Evolutionary conservation across 1,284 basidiomycete species (phyloP).

Genomic region (Microbotryum intermedium): DNA sequence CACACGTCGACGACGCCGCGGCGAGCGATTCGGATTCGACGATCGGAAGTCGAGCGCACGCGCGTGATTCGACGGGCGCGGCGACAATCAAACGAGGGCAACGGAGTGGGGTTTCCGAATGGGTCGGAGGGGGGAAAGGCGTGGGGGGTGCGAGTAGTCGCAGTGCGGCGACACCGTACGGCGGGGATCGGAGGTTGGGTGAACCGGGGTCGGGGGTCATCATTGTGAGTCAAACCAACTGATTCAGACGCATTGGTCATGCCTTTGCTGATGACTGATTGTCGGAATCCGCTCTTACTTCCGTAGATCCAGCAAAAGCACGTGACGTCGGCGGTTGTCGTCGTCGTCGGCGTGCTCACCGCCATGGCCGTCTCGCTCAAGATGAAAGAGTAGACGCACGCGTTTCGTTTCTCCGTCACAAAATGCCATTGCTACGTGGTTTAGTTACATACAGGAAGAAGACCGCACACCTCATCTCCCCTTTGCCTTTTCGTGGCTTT

Average conservation of each 20-base stretch:
- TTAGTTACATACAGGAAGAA: too few relatives aligned
- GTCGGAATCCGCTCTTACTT: neutral
- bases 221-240: slow-evolving; percentile 10
- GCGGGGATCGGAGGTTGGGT: neutral
- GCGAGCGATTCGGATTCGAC: slow-evolving; percentile 27
- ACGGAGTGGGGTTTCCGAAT: neutral
- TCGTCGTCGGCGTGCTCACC: slow-evolving; percentile 36
- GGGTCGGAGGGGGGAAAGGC: neutral
- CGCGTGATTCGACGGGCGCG: neutral
- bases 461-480: too few relatives aligned
- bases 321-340: slow-evolving; percentile 34
- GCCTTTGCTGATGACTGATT: neutral
- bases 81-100: neutral
- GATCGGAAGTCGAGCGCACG: slow-evolving; percentile 5
- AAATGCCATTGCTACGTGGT: too few relatives aligned
- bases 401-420: too few relatives aligned
- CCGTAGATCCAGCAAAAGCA: neutral
- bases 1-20: neutral
- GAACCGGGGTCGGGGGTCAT: neutral
- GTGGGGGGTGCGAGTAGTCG: neutral
- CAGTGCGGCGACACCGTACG: neutral
- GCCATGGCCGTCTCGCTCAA: slow-evolving; percentile 34
- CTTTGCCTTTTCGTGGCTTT: too few relatives aligned
- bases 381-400: slow-evolving; percentile 17
- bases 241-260: neutral